Percentiles rank a stretch among this genome's conserved stretches.
phyloP scores from a whole-genome alignment of 805 yeast species.

The Candida succiphila region DNA sequence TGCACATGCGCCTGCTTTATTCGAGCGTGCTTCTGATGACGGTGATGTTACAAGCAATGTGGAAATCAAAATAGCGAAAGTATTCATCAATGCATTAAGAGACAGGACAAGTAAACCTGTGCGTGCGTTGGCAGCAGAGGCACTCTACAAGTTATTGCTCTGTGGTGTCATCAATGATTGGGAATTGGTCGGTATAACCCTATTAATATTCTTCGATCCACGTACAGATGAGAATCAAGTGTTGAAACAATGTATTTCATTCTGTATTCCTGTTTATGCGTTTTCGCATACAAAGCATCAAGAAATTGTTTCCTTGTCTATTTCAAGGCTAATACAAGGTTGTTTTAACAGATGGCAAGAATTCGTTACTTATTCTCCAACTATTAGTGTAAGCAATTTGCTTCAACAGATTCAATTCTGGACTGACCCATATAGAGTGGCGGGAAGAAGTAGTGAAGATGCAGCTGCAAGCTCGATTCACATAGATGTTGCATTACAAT shows the following conservation, averaged over 20 bases:
- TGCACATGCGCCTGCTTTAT: constrained; percentile 60
- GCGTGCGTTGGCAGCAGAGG: constrained; percentile 79
- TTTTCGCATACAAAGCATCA: constrained; percentile 71
- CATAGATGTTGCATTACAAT: constrained; percentile 41
- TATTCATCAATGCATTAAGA: constrained; percentile 58
- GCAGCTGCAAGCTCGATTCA: constrained; percentile 39
- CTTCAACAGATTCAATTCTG: constrained; percentile 69
- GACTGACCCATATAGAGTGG: constrained; percentile 73
- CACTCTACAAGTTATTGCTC: constrained; percentile 70
- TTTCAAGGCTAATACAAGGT: constrained; percentile 58
- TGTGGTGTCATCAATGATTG: constrained; percentile 67
- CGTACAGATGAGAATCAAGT: constrained; percentile 50
- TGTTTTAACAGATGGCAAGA: constrained; percentile 44
- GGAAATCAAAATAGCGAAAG: constrained; percentile 54
- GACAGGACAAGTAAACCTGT: constrained; percentile 48
- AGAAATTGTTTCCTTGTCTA: no score
- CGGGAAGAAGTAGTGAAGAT: constrained; percentile 33
- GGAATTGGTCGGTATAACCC: constrained; percentile 59
- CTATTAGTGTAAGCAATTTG: constrained; percentile 33
- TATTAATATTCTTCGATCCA: constrained; percentile 71
- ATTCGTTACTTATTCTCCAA: constrained; percentile 10
- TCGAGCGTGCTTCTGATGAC: constrained; percentile 53
- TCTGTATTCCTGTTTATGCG: constrained; percentile 82
- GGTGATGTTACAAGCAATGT: no score
- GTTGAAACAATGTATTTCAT: constrained; percentile 70